Base-by-base conservation (phyloP, 495 filamentous ascomycete species). In the Penicillium robsamsonii region DNA sequence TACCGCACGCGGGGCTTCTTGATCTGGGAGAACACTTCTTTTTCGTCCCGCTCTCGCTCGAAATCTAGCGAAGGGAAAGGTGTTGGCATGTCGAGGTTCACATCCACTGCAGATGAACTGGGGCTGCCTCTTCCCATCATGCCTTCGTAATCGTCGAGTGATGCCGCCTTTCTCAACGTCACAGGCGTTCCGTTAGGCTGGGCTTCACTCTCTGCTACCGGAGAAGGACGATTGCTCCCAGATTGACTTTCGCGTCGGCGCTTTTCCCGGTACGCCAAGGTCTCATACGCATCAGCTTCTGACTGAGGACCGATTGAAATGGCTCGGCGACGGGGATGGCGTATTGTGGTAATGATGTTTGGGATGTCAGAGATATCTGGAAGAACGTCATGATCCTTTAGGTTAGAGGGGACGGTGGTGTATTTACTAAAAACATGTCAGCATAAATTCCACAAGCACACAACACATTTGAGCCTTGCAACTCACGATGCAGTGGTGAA, bases 281-380 rank as follows among this genome's bases (percentile, higher is more conserved):
- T 91, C 74, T 98, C 94, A 66, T 96, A 96, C 7, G 92, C 94
- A 70, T 98, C 94, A 3, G 94, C 94, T 55, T 88, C 90, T 25
- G 92, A 96, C 72, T 97, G 94, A 6, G 94, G 94, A 0, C 94
- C 94, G 31, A 98, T 81, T 22, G 91, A 96, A 22, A 97, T 84
- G 37, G 90, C 85, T n/a, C 94, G 82, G 56, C 84, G 80, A 18
- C 88, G 78, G 0, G 90, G 90, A 61, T 94, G 87, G 15, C 90
- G 83, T 17, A 98, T 87, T 7, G 83, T 90, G 10, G 81, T 85
- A 12, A 97, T 77, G 44, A 97, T 72, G 18, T 81, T 81, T 10
- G 94, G 89, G 15, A 97, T 78, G 47, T 97, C 91, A 8, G 86
- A 89, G 18, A 96, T 85, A 17, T 83, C 86, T 1, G 92, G 93